These are phyloP conservation scores for Zea luxurians DNA, from an alignment of 176 grass and related monocot genomes.

Conservation along the genomic window DNA sequence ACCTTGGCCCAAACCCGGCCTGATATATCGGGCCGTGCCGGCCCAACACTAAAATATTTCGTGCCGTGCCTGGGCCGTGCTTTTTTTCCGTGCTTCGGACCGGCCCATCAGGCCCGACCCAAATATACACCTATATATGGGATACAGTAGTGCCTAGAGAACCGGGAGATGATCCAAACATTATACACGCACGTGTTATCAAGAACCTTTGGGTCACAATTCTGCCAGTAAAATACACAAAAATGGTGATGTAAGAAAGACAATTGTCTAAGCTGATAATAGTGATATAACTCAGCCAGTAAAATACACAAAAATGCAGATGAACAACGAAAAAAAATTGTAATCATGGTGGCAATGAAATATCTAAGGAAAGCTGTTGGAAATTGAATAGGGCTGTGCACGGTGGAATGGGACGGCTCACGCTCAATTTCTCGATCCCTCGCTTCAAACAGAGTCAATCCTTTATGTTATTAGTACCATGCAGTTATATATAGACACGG, in stretches of 20 bases:
- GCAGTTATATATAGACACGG: not conserved
- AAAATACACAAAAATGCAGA: not conserved
- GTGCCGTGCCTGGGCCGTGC: too few relatives aligned
- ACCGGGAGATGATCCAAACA: not conserved
- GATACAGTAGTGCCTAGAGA: too few relatives aligned
- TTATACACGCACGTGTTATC: not conserved
- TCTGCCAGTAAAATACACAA: not conserved
- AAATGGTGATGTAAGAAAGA: not conserved
- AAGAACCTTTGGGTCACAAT: not conserved
- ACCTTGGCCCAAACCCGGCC: too few relatives aligned
- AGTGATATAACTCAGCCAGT: not conserved
- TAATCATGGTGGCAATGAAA: not conserved
- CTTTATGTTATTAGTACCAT: not conserved
- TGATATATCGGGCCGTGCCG: too few relatives aligned
- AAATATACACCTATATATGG: too few relatives aligned
- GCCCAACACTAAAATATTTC: too few relatives aligned
- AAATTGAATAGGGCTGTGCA: not conserved
- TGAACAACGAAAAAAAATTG: not conserved
- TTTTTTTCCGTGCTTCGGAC: too few relatives aligned
- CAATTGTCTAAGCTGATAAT: not conserved
- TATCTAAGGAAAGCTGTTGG: not conserved
- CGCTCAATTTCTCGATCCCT: not conserved
- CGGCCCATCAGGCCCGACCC: too few relatives aligned
- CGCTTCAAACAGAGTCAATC: not conserved
- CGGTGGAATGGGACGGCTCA: not conserved